Conservation (phyloP, 352 stramenopile genomes). For the Phytopythium cucurbitacearum region DNA sequence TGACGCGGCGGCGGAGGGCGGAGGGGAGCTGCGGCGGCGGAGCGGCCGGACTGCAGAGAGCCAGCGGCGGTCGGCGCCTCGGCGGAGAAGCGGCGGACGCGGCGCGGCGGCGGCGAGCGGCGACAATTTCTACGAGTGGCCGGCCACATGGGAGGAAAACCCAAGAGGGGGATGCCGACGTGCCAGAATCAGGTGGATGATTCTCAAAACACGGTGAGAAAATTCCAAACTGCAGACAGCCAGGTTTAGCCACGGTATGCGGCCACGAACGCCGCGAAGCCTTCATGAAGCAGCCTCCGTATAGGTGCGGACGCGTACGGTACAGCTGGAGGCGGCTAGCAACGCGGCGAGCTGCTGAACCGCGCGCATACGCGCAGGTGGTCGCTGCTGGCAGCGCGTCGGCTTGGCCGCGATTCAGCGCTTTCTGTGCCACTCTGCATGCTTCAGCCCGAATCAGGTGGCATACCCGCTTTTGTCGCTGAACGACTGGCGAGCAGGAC, state of each 20-base stretch:
- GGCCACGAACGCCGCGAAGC: neutral
- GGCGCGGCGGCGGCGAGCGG: neutral
- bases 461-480: no score
- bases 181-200: neutral
- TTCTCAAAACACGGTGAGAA: constrained; percentile 1
- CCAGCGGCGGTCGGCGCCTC: neutral
- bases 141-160: neutral
- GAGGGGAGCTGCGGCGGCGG: neutral
- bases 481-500: no score
- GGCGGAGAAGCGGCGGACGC: neutral
- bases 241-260: constrained; percentile 1
- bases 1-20: neutral
- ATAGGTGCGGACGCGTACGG: no score
- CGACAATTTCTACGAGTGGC: neutral
- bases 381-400: no score
- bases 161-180: neutral
- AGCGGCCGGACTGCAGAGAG: neutral
- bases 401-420: no score
- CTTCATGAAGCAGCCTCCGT: no score
- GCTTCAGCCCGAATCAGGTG: no score
- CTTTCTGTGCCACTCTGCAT: no score
- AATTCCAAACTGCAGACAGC: no score
- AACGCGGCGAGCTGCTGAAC: no score
- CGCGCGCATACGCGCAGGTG: no score
- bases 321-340: no score